A percentile compares a stretch with the other conserved stretches of the same genome.
Conservation (phyloP, 345 rosid species). For the Lumnitzera littorea region DNA sequence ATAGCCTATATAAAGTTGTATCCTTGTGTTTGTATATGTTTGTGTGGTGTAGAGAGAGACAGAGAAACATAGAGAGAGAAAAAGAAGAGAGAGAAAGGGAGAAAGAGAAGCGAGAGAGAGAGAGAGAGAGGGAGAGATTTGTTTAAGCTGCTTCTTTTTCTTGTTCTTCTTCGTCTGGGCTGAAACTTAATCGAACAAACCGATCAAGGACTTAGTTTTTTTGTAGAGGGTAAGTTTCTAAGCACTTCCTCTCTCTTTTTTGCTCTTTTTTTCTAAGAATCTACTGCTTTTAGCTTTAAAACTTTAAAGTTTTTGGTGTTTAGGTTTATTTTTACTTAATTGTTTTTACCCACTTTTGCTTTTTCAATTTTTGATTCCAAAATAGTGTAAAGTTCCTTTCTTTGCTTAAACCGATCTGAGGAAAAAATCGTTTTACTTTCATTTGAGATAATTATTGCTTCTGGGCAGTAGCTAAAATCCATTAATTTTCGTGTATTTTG, state of each 20-base stretch:
- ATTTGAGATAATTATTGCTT: neutral
- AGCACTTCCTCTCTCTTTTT: constrained; percentile 18
- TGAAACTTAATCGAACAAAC: too few species aligned
- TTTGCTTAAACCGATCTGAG: constrained; percentile 20
- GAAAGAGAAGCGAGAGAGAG: constrained; percentile 12
- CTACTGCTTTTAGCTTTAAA: constrained; percentile 24
- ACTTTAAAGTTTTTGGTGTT: constrained; percentile 3
- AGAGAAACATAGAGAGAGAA: constrained; percentile 3
- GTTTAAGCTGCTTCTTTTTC: constrained; percentile 10
- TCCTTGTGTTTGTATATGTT: neutral
- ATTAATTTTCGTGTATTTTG: constrained; percentile 7
- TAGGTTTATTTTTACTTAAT: constrained; percentile 6
- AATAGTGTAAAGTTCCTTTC: constrained; percentile 33
- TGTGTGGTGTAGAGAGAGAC: neutral
- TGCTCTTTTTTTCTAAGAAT: constrained; percentile 23
- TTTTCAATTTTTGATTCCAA: constrained; percentile 17
- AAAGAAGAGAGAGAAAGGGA: constrained; percentile 6
- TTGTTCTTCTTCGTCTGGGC: neutral
- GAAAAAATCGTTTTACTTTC: constrained; percentile 1
- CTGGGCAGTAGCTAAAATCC: neutral
- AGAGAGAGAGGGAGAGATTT: constrained; percentile 22
- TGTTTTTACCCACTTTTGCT: constrained; percentile 15
- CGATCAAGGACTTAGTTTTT: constrained; percentile 20
- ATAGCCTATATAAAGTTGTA: neutral
- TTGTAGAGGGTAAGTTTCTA: constrained; percentile 28